Evolutionary conservation across 2,329 filamentous ascomycete species (phyloP), one percentile per base, ranked within the genome.

Genomic region (Ophiognomonia clavigignenti-juglandacearum): DNA sequence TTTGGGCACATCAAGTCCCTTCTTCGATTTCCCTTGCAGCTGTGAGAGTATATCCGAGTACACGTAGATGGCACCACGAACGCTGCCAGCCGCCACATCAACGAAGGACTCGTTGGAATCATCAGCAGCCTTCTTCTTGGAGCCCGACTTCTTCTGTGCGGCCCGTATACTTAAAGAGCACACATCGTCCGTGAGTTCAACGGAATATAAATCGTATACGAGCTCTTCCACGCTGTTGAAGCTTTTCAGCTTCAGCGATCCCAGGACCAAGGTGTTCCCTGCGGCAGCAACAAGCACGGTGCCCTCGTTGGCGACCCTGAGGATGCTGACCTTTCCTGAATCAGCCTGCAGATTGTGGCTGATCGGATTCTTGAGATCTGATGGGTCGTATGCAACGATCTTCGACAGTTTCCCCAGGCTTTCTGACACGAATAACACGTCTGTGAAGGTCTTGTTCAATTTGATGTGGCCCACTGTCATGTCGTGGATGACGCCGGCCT

Each of bases 41-140:
- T 78, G 78, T 47, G 69, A 64, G 9, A 92, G 60, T 14, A 90
- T 69, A 64, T 95, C 86, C 52, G 85, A 80, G 63, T 95, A 96
- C n/a, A 91, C 68, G 58, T 88, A 80, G 36, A 97, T 86, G 20
- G 80, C 77, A 54, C 93, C 93, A 42, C 82, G 78, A 5, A 80
- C 77, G 53, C 88, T 83, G 43, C 93, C 93, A 45, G 95, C 68
- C 4, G 83, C 84, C 22, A 98, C 64, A 59, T 95, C 85, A n/a
- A 93, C 64, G 9, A 78, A 65, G 4, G 55, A 50, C 37, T 27
- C 48, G 16, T 58, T 51, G 53, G 57, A 51, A 56, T 61, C 56
- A 58, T 53, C 51, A 48, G 34, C 49, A 7, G 57, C 52, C 43
- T 61, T 57, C 41, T 59, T 61, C 29, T 56, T 60, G 10, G 52